Evolutionary conservation across 208 protist species (phyloP), one percentile per base, ranked within the genome.

Genomic region (Wallacemonas rigidus): DNA sequence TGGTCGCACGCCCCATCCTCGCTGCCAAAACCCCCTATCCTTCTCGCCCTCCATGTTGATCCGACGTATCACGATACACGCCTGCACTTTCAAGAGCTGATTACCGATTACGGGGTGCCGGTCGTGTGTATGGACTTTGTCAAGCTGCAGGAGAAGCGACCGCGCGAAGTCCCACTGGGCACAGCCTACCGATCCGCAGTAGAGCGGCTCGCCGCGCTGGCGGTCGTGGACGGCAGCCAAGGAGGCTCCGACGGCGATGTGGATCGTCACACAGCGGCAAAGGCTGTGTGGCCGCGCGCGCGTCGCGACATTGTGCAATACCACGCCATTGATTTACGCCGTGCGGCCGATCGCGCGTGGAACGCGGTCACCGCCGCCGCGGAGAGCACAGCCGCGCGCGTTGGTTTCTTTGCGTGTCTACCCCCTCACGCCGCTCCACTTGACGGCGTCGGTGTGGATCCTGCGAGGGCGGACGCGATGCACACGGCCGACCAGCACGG

Each of bases 91-190:
- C 80, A 95, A 67, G 75, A 95, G n/a, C 74, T 99, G 48, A 82
- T 96, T 11, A 56, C 72, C 7, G 77, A 96, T 54, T 99, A 98
- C 82, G 96, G 93, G 1, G 67, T 83, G 44, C 97, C 97, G 3
- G 43, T 98, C n/a, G 77, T 98, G 44, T 84, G 97, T 12, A 69
- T 99, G 62, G 96, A 98, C 67, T 77, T 99, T 17, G 78, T 99
- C 3, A 96, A 94, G 83, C 63, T 86, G 54, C 69, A 88, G 40
- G 97, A 98, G 68, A 97, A 94, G 72, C 80, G 87, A 40, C 79
- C 88, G 11, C 86, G 96, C 17, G 98, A 99, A 63, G 71, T 70
- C 8, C 79, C 89, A 9, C 79, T 99, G 1, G 63, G 81, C 1
- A 55, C 81, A 15, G 89, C 93, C 39, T 99, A 95, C 65, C 71